Base-by-base conservation (phyloP, 2,329 filamentous ascomycete genomes). In the Microascus cirrosus region DNA sequence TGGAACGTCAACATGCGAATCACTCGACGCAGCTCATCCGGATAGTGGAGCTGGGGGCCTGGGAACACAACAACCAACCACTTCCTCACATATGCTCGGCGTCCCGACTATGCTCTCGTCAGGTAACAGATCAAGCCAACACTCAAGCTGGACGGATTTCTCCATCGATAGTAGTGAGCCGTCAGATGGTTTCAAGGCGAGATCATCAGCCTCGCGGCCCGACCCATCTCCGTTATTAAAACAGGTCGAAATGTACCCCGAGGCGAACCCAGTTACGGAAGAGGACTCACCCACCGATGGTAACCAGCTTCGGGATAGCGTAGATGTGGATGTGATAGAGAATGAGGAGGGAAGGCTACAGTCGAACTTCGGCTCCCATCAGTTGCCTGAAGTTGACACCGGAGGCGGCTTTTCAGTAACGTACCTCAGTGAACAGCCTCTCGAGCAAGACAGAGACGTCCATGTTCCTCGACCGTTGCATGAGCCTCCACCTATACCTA, bases 141-240 rank as follows among this genome's bases (percentile, higher is more conserved):
- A 78, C 57, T 82, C 81, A 1, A 71, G 74, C n/a, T 84, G 81
- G 81, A 84, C 81, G 28, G 81, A 84, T 63, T 77, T 80, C 60
- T 82, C 81, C 0, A 70, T 83, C 11, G 79, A 80, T 18, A 83
- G 78, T 59, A 73, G 71, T 22, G 77, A 80, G 60, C 57, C 57
- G 7, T 50, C 53, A 2, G 57, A 58, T 18, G 56, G 50, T 2
- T 18, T 34, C n/a, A 53, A 24, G 12, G 24, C 50, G 8, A 34
- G 50, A 22, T 54, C 36, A 5, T 58, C 56, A 36, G 36, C 22
- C 18, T 45, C 35, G n/a, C 50, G 51, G 10, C 20, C 45, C n/a
- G 56, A 54, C 22, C 50, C 50, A 20, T 48, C 56, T n/a, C 55
- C 55, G 15, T 13, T 58, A n/a, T 51, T 24, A 11, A 52, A 58